Base-by-base conservation (phyloP, 805 yeast species). In the Metschnikowia picachoensis region DNA sequence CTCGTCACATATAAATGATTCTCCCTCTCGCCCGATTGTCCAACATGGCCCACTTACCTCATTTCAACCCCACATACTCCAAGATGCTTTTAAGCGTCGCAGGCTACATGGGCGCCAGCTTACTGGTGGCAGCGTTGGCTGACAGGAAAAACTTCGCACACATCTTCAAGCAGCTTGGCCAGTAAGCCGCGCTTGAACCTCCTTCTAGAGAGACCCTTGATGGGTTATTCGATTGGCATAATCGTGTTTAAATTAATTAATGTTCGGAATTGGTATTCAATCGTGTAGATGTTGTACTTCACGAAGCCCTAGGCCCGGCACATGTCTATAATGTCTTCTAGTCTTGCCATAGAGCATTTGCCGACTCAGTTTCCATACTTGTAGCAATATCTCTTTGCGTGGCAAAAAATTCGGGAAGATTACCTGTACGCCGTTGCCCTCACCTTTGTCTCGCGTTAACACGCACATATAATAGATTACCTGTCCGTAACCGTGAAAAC, bases 401-500 rank as follows among this genome's bases (percentile, higher is more conserved):
- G 78, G 78, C 27, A 73, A 59, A 42, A 71, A 62, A 39, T 66
- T 64, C 11, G 75, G 74, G 46, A 73, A 73, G 32, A 72, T 70
- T 12, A 73, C 67, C 33, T 65, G 65, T 28, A 61, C 59, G 29
- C 56, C 51, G 35, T 58, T 57, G 10, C 58, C 50, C 16, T 30
- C 40, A 12, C 50, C 53, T 43, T 47, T 46, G 27, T 57, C 60
- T 43, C 73, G 73, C 14, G 82, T 75, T 31, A 85, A 66, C 4
- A 85, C 67, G 35, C 83, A 79, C 60, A 87, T 65, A 57, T 85
- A 83, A 60, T 74, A 83, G 2, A 83, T 68, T 9, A 85, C 88
- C 51, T 72, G 74, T 50, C 82, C 82, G 50, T 80, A 77, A 6
- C 84, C 84, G 44, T 72, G 72, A 59, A 87, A 86, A 0, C 87